phyloP scores from a whole-genome alignment of 352 stramenopile genomes.

The Globisporangium alternatum region DNA sequence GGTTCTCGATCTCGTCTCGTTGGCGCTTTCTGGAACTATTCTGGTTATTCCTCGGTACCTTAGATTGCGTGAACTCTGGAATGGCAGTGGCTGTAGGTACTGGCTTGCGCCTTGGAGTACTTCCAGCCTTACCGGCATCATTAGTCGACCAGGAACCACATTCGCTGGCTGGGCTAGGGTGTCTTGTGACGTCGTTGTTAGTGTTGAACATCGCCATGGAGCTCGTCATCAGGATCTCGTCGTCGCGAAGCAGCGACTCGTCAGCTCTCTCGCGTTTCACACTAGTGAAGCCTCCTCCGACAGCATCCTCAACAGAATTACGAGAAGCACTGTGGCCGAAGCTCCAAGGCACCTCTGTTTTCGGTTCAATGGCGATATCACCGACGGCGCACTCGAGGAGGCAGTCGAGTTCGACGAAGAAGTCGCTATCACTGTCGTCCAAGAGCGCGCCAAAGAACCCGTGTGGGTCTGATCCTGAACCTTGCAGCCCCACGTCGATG shows the following conservation, averaged over 20 bases:
- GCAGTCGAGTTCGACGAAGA: conserved; percentile 42
- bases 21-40: conserved; percentile 25
- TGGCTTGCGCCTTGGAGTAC: background rate
- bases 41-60: conserved; percentile 36
- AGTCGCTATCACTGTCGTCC: conserved; percentile 17
- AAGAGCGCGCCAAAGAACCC: background rate
- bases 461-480: background rate
- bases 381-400: conserved; percentile 36
- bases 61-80: conserved; percentile 30
- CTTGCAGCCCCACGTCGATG: background rate
- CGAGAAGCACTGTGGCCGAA: conserved; percentile 22
- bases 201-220: background rate
- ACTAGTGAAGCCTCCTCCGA: too few species aligned
- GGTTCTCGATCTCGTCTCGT: conserved; percentile 1
- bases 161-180: background rate
- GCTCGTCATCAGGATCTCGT: background rate
- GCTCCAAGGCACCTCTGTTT: conserved; percentile 29
- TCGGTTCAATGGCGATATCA: background rate
- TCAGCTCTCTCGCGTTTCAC: background rate
- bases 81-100: conserved; percentile 41
- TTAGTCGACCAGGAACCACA: background rate
- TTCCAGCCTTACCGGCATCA: background rate
- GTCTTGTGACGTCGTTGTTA: background rate
- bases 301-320: background rate
- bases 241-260: background rate